phyloP scores from a whole-genome alignment of 768 basidiomycete genomes.

The Lactarius tabidus region DNA sequence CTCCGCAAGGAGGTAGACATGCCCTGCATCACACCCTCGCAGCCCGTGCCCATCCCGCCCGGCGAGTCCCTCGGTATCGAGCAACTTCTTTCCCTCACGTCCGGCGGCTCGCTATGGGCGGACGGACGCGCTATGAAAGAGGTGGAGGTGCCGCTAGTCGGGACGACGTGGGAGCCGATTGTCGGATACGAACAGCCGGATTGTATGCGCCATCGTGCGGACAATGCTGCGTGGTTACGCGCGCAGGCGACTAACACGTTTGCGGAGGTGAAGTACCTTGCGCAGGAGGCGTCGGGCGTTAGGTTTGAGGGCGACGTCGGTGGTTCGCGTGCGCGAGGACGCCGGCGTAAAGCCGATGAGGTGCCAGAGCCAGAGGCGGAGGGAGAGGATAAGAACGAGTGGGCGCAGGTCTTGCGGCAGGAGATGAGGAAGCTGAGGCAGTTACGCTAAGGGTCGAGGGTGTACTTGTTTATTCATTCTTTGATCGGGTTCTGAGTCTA shows the following conservation, averaged over 20 bases:
- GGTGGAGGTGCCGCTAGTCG: not conserved
- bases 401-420: conserved; percentile 17
- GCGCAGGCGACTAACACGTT: conserved; percentile 75
- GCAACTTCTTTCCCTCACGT: conserved; percentile 60
- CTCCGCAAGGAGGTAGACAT: conserved; percentile 95
- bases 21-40: conserved; percentile 92
- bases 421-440: conserved; percentile 11
- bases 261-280: conserved; percentile 65
- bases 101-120: conserved; percentile 60
- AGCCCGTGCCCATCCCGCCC: conserved; percentile 73
- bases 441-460: not conserved
- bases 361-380: not conserved
- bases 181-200: conserved; percentile 54
- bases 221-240: conserved; percentile 59
- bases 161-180: conserved; percentile 30
- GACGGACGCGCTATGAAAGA: conserved; percentile 55
- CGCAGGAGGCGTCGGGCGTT: conserved; percentile 48
- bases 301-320: conserved; percentile 33
- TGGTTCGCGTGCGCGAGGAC: conserved; percentile 26
- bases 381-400: conserved; percentile 1
- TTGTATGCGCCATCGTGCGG: conserved; percentile 62
- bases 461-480: not conserved
- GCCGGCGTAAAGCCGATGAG: not conserved
- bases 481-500: not conserved
- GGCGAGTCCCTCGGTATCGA: conserved; percentile 84